A percentile compares a stretch with the other conserved stretches of the same genome.
Conservation (phyloP, 768 basidiomycete species). For the Psilocybe subaeruginosa region DNA sequence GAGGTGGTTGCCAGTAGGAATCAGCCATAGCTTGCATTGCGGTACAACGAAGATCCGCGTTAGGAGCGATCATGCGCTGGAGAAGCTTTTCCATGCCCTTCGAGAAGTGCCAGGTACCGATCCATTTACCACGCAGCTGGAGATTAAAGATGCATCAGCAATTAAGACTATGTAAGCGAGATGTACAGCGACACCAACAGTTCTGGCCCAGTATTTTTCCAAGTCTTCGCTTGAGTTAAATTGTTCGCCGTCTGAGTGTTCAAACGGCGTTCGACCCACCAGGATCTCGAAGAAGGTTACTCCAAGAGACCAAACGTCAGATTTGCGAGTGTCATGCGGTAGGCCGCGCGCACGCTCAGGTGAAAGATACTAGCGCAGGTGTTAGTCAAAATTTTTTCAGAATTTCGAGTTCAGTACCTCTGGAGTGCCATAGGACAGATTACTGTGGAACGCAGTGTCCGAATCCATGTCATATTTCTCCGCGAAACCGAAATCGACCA, state of each 20-base stretch:
- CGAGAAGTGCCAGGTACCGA: conserved; percentile 78
- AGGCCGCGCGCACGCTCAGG: conserved; percentile 90
- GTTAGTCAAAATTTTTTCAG: neutral
- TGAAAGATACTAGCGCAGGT: conserved; percentile 71
- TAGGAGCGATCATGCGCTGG: conserved; percentile 78
- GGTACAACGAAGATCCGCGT: conserved; percentile 79
- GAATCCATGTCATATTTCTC: conserved; percentile 76
- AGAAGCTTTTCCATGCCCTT: conserved; percentile 66
- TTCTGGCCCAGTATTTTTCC: conserved; percentile 85
- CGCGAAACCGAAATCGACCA: conserved; percentile 97
- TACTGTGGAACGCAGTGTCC: conserved; percentile 75
- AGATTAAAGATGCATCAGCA: neutral
- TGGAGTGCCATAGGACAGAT: conserved; percentile 88
- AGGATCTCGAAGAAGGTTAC: conserved; percentile 96
- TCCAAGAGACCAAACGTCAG: conserved; percentile 85
- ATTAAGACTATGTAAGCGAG: neutral
- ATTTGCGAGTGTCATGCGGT: conserved; percentile 92
- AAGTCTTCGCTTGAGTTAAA: conserved; percentile 80
- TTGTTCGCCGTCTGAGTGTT: conserved; percentile 77
- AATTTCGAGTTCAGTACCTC: conserved; percentile 51
- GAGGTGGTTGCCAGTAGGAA: conserved; percentile 57
- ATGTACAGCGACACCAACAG: conserved; percentile 44
- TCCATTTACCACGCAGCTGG: conserved; percentile 82
- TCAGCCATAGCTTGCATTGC: conserved; percentile 68
- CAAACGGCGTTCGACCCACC: conserved; percentile 90